Evolutionary conservation across 768 basidiomycete genomes (phyloP).

Genomic region (Boletellus ananiceps): DNA sequence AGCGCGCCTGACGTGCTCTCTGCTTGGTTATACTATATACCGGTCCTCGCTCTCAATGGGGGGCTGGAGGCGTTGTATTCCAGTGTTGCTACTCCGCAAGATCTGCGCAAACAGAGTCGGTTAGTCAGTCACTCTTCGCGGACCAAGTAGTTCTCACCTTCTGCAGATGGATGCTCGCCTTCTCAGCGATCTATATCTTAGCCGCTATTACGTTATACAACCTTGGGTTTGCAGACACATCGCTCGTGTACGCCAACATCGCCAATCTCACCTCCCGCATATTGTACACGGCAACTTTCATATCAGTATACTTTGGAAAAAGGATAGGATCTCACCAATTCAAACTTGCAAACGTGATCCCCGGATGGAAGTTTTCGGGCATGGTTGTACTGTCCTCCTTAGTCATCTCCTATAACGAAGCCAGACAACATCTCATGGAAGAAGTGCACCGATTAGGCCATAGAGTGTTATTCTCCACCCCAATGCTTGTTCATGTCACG

Average conservation of each 20-base stretch:
- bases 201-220: slow-evolving; percentile 46
- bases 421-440: slow-evolving; percentile 13
- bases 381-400: slow-evolving; percentile 22
- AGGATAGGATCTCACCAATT: slow-evolving; percentile 13
- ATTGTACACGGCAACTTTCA: slow-evolving; percentile 52
- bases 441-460: slow-evolving; percentile 13
- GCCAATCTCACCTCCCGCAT: slow-evolving; percentile 61
- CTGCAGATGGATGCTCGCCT: slow-evolving; percentile 69
- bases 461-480: slow-evolving; percentile 17
- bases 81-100: slow-evolving; percentile 61
- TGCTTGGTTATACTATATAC: slow-evolving; percentile 86
- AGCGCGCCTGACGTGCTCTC: slow-evolving; percentile 75
- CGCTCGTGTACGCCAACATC: slow-evolving; percentile 75
- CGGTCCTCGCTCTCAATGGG: slow-evolving; percentile 86
- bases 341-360: slow-evolving; percentile 12
- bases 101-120: slow-evolving; percentile 69
- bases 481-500: slow-evolving; percentile 23
- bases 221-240: slow-evolving; percentile 54
- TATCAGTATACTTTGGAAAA: slow-evolving; percentile 42
- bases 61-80: slow-evolving; percentile 88
- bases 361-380: slow-evolving; percentile 26
- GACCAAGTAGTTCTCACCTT: slow-evolving; percentile 1
- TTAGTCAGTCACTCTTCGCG: slow-evolving; percentile 22
- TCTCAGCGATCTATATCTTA: slow-evolving; percentile 63
- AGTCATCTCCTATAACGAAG: slow-evolving; percentile 17